These are phyloP conservation scores for Venturia nashicola DNA, from an alignment of 2,329 filamentous ascomycete species.

Conservation along the genomic window DNA sequence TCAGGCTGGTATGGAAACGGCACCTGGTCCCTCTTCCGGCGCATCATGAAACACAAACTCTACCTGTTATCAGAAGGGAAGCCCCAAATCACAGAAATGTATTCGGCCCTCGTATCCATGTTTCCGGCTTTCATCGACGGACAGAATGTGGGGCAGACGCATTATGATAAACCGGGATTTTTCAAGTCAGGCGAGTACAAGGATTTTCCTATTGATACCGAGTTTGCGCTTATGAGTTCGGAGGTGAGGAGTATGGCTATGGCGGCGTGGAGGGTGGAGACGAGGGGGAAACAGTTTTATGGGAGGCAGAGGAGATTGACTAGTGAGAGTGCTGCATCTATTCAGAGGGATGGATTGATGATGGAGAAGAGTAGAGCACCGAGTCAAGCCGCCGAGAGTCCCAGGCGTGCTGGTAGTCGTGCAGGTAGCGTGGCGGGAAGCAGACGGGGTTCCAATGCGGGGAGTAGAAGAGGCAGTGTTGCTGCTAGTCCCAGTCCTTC, in stretches of 20 bases:
- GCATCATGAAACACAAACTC: constrained; percentile 10
- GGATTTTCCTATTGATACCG: constrained; percentile 10
- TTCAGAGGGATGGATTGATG: not conserved
- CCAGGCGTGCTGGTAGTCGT: not conserved
- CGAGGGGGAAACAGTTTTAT: not conserved
- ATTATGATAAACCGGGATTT: constrained; percentile 15
- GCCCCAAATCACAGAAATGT: constrained; percentile 17
- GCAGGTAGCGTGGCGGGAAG: not conserved
- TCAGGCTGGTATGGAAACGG: constrained; percentile 11
- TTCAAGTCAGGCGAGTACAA: not conserved
- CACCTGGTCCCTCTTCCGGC: constrained; percentile 1
- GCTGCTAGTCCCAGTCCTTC: not conserved
- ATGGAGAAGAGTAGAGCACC: not conserved
- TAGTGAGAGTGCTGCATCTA: not conserved
- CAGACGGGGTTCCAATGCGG: not conserved
- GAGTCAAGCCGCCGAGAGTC: not conserved
- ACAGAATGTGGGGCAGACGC: constrained; percentile 18
- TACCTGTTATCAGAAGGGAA: constrained; percentile 2
- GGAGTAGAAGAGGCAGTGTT: not conserved
- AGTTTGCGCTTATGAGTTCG: not conserved
- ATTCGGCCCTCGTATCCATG: constrained; percentile 21
- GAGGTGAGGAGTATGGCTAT: constrained; percentile 6
- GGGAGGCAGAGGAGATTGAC: not conserved
- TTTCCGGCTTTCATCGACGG: constrained; percentile 22
- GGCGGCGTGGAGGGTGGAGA: constrained; percentile 1